Evolutionary conservation across 768 basidiomycete genomes (phyloP), one percentile per base, ranked within the genome.

Genomic region (Leucogyrophana mollusca): DNA sequence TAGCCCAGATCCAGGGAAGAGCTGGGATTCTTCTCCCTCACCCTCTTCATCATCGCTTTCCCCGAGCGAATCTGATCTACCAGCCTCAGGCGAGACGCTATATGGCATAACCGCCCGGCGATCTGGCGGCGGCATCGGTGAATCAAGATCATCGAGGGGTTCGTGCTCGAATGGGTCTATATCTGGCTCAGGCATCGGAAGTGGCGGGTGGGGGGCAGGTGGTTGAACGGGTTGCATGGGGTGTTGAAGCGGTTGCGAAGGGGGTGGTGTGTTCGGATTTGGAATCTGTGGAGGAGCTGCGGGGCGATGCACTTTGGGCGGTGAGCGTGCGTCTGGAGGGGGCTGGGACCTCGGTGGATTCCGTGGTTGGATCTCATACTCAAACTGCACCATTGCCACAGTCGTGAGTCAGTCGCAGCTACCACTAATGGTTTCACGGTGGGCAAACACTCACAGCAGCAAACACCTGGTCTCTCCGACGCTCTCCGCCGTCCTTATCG

Each of bases 401-500:
- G 7, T 54, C 36, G 60, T 52, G 38, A 44, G 4, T 30, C 38
- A 38, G 25, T 18, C n/a, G n/a, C n/a, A n/a, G n/a, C n/a, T n/a
- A 33, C n/a, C 32, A n/a, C n/a, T 33, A 10, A 11, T 13, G 23
- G 18, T 32, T 32, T 23, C 18, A 20, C n/a, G n/a, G n/a, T n/a
- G n/a, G n/a, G n/a, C n/a, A 16, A 13, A 9, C 13, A 66, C 78
- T 62, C 53, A 85, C 83, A 25, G 82, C 77, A 17, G 70, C 64
- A 49, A 77, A 78, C 10, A 81, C 83, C 53, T 81, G 74, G 23
- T 73, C 69, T 42, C 72, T 72, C 41, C 76, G 79, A 34, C 62
- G 64, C 33, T 76, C 69, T 2, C 80, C 79, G 3, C 68, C 63
- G 21, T 80, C 78, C 49, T 77, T 71, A 56, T 85, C 84, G 34